Evolutionary conservation across 2,329 filamentous ascomycete species (phyloP), one percentile per base, ranked within the genome.

Genomic region (Falciphora oryzae): DNA sequence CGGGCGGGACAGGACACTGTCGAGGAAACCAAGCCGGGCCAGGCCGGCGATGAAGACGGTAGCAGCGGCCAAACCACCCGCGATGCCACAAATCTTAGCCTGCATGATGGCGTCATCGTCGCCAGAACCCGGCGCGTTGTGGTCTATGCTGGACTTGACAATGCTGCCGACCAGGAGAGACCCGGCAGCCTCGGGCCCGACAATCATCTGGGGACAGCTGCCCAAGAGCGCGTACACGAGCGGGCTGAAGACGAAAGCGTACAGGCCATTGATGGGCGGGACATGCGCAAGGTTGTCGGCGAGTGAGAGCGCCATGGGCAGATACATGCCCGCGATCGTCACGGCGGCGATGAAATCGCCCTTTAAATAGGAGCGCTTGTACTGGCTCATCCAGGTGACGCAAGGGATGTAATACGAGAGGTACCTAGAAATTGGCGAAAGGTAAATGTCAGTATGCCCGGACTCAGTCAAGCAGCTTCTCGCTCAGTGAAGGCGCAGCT

Each of bases 251-350:
- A 96, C 91, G 74, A 97, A 98, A 22, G 91, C 87, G 77, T 98
- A 99, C 4, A 99, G 83, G 0, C 95, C 95, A 72, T 97, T 94
- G 71, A 98, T 93, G 0, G 95, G 90, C 11, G 94, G 93, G 1
- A 97, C 87, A 74, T 98, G 95, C 7, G 90, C 93, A 57, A 99
- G 87, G 73, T 98, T 98, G 57, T 92, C 88, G 64, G 95, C 93
- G 68, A 96, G 89, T 0, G 95, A 98, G 18, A 99, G 84, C 0
- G 93, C 90, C 93, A 99, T 97, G 63, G 95, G 95, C 53, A 99
- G 90, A 75, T 99, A 99, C 79, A 99, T 95, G 31, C 93, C 97
- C n/a, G 94, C 92, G 80, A 99, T 89, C n/a, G 95, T 98, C 67
- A 98, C 75, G 61, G 94, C 93, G 11, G 94, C 90, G 18, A 96